Base-by-base conservation (phyloP, 768 basidiomycete species). In the Heimioporus sp. region DNA sequence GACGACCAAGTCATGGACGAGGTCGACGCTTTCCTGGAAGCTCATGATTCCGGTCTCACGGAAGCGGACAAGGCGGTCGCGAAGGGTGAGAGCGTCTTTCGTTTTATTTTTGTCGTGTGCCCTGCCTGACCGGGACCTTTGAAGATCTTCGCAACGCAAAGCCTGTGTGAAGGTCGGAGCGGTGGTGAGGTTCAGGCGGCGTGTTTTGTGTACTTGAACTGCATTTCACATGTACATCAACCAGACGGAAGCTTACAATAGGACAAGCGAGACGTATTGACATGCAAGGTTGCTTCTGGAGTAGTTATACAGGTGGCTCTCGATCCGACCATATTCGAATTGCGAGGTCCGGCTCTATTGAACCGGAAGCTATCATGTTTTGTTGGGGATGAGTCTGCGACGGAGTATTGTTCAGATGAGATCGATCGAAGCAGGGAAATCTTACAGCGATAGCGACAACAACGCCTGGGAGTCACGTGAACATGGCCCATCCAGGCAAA, bases 11-110 rank as follows among this genome's bases (percentile, higher is more conserved):
- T 95, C 43, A 80, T 98, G 85, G 91, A 95, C 63, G 94, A 96
- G 78, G 90, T 94, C 49, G 93, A 96, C 63, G 93, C 92, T 0
- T 96, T 96, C 79, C 75, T 98, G 40, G 93, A 97, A 63, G 94
- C 91, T 3, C 90, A 98, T 66, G 94, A 92, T 71, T 84, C 87
- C 8, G 90, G 90, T 16, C 73, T 92, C 48, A 83, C 86, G 4
- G 87, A 89, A 53, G 89, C 83, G 4, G 88, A 93, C 62, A 83
- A 86, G 66, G 80, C 82, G 57, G 79, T 87, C 19, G 87, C 87
- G 8, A 85, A 86, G 70, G 90, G 89, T 87, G 56, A 55, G 56
- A 55, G 78, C 65, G 6, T 34, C 24, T 10, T 38, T 32, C 2
- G 24, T n/a, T 6, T 24, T 30, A 12, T 43, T 9, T 10, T 19